Base-by-base conservation (phyloP, 805 yeast species). In the Metschnikowia gruessii region DNA sequence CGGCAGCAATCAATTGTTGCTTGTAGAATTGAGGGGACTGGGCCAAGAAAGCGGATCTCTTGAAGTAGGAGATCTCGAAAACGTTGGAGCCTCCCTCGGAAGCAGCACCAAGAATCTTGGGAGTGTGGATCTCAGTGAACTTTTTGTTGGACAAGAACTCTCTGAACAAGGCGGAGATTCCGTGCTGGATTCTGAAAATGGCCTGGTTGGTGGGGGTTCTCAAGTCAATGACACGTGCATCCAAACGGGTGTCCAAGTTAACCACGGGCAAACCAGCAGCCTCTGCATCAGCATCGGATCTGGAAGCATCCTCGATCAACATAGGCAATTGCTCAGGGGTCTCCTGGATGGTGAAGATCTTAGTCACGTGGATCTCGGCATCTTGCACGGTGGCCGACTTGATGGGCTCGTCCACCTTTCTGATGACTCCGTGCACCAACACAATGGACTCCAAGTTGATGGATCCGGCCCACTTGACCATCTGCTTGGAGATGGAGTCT, bases 71-170 rank as follows among this genome's bases (percentile, higher is more conserved):
- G 49, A 94, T 86, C 70, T 90, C 95, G 71, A 94, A 94, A 40
- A 94, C 98, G 67, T 89, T 92, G 49, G 98, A 81, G 57, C 99
- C 99, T 70, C 98, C 97, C 76, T 94, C 99, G 51, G 96, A 86
- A 34, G 99, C 87, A 34, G 98, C 89, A 58, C 95, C 96, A 62
- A 92, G 80, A 58, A 94, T 75, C 74, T 94, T 94, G 52, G 99
- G 99, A 11, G 97, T 85, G 72, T 94, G 99, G 58, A 90, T 83
- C 75, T 95, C 99, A 31, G 84, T 81, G 72, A 94, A 94, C 22
- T 80, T 79, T 57, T 74, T 79, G 40, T 68, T 68, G 50, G 70
- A 64, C 61, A 94, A 76, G 65, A 85, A 94, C 74, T 94, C 98
- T 66, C 95, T 82, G 80, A 94, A 94, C 62, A 95, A 74, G 33